These are phyloP conservation scores for Rhizopogon vulgaris DNA, from an alignment of 768 basidiomycete species.

Conservation along the genomic window DNA sequence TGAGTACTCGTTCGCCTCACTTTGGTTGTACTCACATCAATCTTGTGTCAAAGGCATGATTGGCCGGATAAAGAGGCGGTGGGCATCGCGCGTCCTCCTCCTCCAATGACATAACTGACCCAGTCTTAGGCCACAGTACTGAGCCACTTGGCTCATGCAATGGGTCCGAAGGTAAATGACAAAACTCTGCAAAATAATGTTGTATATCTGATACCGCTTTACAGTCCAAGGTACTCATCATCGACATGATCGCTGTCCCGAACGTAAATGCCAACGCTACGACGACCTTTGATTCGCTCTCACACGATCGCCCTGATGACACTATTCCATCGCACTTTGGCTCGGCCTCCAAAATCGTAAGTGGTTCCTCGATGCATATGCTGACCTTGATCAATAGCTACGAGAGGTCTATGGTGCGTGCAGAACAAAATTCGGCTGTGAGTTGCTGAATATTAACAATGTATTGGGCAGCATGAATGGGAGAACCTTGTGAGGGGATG, in stretches of 20 bases:
- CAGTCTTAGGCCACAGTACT: neutral
- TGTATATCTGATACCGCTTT: neutral
- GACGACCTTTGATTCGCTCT: neutral
- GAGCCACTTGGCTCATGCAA: neutral
- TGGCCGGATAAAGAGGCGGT: slow-evolving; percentile 10
- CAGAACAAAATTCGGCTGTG: too few species aligned
- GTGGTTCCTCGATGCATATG: slow-evolving; percentile 1
- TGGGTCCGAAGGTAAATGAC: neutral
- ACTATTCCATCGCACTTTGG: slow-evolving; percentile 2
- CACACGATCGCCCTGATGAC: neutral
- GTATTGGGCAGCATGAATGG: neutral
- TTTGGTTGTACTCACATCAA: neutral
- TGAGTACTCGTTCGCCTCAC: neutral
- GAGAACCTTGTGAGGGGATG: neutral
- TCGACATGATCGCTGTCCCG: slow-evolving; percentile 1
- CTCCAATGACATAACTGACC: neutral
- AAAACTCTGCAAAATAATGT: neutral
- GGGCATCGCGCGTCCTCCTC: neutral
- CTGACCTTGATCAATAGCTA: neutral
- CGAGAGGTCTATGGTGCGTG: slow-evolving; percentile 1
- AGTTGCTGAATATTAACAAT: neutral
- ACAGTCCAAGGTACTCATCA: slow-evolving; percentile 1
- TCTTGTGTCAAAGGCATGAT: slow-evolving; percentile 5
- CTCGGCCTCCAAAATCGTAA: neutral
- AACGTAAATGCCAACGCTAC: neutral